Conservation (phyloP, 345 rosid genomes). For the sweet orange (Citrus sinensis) region DVS_A1.0 CM039164.1:18345501-18346000, state of each 20-base stretch:
- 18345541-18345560: constrained; percentile 51
- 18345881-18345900: too few species aligned
- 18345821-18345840: not conserved
- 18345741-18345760: not conserved
- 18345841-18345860: too few species aligned
- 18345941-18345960: too few species aligned
- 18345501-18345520: constrained; percentile 54
- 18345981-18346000: not conserved
- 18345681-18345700: not conserved
- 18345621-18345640: constrained; percentile 39
- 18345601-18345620: constrained; percentile 24
- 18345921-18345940: too few species aligned
- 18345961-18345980: too few species aligned
- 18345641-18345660: constrained; percentile 31
- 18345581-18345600: constrained; percentile 19
- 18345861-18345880: too few species aligned
- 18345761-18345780: not conserved
- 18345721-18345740: not conserved
- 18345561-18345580: constrained; percentile 37
- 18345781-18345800: not conserved
- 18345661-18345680: constrained; percentile 21
- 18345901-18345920: too few species aligned
- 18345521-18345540: constrained; percentile 69
- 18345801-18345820: not conserved
- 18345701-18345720: not conserved